These are phyloP conservation scores for Hemerocallis citrina DNA, from an alignment of 106 monocot species.

Conservation along the genomic window DNA sequence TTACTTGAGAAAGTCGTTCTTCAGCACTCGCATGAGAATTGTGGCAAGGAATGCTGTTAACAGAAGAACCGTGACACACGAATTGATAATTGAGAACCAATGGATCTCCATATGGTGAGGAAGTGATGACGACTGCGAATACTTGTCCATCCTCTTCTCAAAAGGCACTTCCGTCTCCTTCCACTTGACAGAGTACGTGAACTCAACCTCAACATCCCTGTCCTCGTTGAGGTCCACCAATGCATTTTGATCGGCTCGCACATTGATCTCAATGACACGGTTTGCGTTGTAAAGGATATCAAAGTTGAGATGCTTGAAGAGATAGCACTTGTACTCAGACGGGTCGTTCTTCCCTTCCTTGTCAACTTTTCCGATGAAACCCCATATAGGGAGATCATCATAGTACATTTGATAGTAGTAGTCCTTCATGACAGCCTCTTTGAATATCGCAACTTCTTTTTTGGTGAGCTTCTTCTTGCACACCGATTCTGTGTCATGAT, in stretches of 20 bases:
- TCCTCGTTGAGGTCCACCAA: conserved; percentile 38
- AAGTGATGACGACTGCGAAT: conserved; percentile 26
- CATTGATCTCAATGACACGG: conserved; percentile 41
- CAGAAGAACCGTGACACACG: conserved; percentile 35
- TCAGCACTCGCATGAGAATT: conserved; percentile 38
- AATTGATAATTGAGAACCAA: conserved; percentile 51
- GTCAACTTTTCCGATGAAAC: conserved; percentile 38
- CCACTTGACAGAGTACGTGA: conserved; percentile 38
- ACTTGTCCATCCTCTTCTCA: conserved; percentile 52
- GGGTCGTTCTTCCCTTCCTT: conserved; percentile 24
- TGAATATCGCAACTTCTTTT: conserved; percentile 36
- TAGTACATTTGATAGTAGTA: conserved; percentile 58
- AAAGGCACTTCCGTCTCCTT: conserved; percentile 30
- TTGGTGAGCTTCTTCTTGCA: conserved; percentile 27
- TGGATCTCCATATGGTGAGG: conserved; percentile 39
- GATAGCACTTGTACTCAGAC: conserved; percentile 25
- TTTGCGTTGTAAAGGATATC: conserved; percentile 31
- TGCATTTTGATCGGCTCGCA: conserved; percentile 19
- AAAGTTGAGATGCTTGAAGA: conserved; percentile 30
- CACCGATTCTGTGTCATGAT: conserved; percentile 23
- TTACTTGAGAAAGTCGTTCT: conserved; percentile 48
- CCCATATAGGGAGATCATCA: conserved; percentile 50
- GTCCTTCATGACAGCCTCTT: conserved; percentile 35
- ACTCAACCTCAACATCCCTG: conserved; percentile 33
- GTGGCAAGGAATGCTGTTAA: conserved; percentile 42